Evolutionary conservation across 1,284 basidiomycete genomes (phyloP).

Genomic region (Ganoderma resinaceum): DNA sequence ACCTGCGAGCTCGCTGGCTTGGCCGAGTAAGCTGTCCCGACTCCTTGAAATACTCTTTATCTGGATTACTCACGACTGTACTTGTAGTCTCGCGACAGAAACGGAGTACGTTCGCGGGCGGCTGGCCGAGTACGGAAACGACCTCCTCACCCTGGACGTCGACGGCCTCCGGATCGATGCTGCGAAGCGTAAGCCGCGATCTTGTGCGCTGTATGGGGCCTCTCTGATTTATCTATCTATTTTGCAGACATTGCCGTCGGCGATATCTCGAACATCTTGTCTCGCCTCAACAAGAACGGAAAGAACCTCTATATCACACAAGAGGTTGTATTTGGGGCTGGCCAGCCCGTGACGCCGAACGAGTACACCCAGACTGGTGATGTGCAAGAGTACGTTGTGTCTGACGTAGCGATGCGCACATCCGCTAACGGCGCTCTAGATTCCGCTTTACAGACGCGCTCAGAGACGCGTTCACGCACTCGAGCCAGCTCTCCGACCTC

Average conservation of each 20-base stretch:
- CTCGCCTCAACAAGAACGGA: constrained; percentile 45
- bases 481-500: constrained; percentile 55
- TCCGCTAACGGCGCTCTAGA: constrained; percentile 40
- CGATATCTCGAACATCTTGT: constrained; percentile 62
- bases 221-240: background rate
- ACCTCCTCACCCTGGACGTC: constrained; percentile 65
- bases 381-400: constrained; percentile 63
- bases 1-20: constrained; percentile 64
- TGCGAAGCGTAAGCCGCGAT: constrained; percentile 58
- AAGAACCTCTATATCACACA: constrained; percentile 60
- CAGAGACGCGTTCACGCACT: constrained; percentile 55
- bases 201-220: background rate
- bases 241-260: constrained; percentile 56
- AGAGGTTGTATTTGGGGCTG: constrained; percentile 61
- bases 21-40: constrained; percentile 57
- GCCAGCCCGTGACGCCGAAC: constrained; percentile 60
- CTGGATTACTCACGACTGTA: no score
- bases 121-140: constrained; percentile 66
- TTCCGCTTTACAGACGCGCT: constrained; percentile 68
- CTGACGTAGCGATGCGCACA: background rate
- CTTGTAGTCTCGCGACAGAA: constrained; percentile 61
- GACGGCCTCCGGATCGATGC: constrained; percentile 74
- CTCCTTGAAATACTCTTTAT: background rate
- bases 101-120: constrained; percentile 62
- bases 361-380: constrained; percentile 65